Conservation (phyloP, 208 protist genomes). For the Phytomonas serpens region DNA sequence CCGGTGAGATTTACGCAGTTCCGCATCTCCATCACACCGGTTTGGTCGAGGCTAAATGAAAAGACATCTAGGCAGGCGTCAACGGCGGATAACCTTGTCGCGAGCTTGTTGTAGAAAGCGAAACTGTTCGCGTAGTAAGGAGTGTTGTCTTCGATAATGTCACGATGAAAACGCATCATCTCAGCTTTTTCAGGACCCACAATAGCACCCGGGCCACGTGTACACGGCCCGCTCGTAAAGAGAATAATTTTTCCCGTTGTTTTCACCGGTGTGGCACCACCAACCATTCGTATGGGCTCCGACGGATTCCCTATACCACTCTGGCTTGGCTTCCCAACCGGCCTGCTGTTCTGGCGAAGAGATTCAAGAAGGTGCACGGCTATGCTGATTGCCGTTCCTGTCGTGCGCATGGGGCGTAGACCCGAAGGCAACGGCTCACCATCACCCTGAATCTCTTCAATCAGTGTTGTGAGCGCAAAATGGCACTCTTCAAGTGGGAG, state of each 20-base stretch:
- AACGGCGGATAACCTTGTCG: slow-evolving; percentile 65
- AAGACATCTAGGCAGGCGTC: slow-evolving; percentile 96
- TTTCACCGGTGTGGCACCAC: slow-evolving; percentile 1
- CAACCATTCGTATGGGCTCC: background rate
- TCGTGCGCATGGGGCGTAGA: slow-evolving; percentile 54
- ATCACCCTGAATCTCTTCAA: slow-evolving; percentile 56
- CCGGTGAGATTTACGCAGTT: slow-evolving; percentile 86
- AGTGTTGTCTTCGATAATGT: slow-evolving; percentile 89
- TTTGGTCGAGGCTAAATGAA: slow-evolving; percentile 95
- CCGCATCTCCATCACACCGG: slow-evolving; percentile 95
- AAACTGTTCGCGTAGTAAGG: slow-evolving; percentile 61
- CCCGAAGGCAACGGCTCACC: slow-evolving; percentile 32
- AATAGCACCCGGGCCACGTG: slow-evolving; percentile 89
- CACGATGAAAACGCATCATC: slow-evolving; percentile 95
- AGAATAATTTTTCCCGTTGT: slow-evolving; percentile 75
- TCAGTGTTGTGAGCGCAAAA: slow-evolving; percentile 30
- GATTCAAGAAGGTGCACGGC: slow-evolving; percentile 57
- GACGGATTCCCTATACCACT: slow-evolving; percentile 6
- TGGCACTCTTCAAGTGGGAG: slow-evolving; percentile 92
- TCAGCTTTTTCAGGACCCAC: slow-evolving; percentile 88
- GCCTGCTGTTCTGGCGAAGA: slow-evolving; percentile 18
- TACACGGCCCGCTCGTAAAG: slow-evolving; percentile 95
- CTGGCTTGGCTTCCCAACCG: background rate
- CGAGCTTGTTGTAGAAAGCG: slow-evolving; percentile 91
- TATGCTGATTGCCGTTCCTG: slow-evolving; percentile 59